phyloP scores from a whole-genome alignment of 352 stramenopile species.

The Pseudoperonospora humuli region DNA sequence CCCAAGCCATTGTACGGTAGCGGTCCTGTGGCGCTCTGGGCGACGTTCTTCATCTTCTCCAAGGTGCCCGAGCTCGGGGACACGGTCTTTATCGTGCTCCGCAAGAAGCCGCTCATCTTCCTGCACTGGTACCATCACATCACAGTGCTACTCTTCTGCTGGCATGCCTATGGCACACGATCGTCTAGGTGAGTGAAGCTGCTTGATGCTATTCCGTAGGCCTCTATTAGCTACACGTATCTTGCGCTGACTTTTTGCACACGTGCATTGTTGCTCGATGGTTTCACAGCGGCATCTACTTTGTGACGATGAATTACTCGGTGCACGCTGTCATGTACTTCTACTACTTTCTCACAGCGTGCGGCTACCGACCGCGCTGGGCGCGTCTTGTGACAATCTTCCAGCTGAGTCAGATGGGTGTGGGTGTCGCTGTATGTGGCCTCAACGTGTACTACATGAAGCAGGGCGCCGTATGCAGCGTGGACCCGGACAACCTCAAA shows the following conservation, averaged over 20 bases:
- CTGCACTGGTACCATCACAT: conserved; percentile 99
- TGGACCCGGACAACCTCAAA: conserved; percentile 83
- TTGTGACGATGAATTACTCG: conserved; percentile 97
- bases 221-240: background rate
- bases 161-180: conserved; percentile 92
- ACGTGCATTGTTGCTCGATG: conserved; percentile 3
- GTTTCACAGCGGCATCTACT: conserved; percentile 87
- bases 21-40: conserved; percentile 63
- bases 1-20: conserved; percentile 62
- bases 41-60: conserved; percentile 85
- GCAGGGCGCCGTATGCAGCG: conserved; percentile 47
- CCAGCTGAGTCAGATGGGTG: conserved; percentile 87
- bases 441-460: conserved; percentile 81
- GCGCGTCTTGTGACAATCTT: conserved; percentile 82
- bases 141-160: conserved; percentile 96
- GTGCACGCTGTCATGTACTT: conserved; percentile 98
- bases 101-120: conserved; percentile 96
- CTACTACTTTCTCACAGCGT: conserved; percentile 90
- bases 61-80: conserved; percentile 93
- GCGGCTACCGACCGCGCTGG: conserved; percentile 71
- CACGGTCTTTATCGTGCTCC: conserved; percentile 95
- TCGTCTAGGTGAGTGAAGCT: conserved; percentile 54
- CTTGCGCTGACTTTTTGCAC: conserved; percentile 10
- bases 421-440: conserved; percentile 61
- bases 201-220: conserved; percentile 9